Base-by-base conservation (phyloP, 73 alveolate genomes). In the Paramecium biaurelia region DNA sequence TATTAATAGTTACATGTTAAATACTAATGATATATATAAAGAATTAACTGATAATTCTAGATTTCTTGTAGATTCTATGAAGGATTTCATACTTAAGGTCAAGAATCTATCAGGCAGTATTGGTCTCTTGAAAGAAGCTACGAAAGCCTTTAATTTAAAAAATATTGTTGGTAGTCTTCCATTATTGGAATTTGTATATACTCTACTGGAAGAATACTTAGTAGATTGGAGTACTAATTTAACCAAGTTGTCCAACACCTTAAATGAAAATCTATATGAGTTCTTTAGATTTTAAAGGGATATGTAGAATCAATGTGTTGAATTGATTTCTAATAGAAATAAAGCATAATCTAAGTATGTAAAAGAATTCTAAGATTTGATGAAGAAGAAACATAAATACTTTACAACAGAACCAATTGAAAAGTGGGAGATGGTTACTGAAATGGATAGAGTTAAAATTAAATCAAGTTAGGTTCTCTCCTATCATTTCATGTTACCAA, bases 261-360 rank as follows among this genome's bases (percentile, higher is more conserved):
- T 79, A 26, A 79, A 38, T 42, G 90, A 79, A 41, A 79, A 79
- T 79, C 32, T 79, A 10, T 79, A 79, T 79, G 90, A 79, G 28
- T 79, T 79, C 56, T 79, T 79, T 18, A 41, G 90, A 79, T 79
- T 79, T 24, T 47, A 79, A 45, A 79, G 90, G 56, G 90, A 79
- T 45, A 79, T 79, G 90, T 24, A 79, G 15, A 79, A 38, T 45
- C 12, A 47, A 45, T 79, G 90, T 79, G 32, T 23, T 4, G 90
- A 79, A 79, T 47, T 79, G 24, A 79, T 79, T 18, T 38, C 70
- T 1, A 43, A 79, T 24, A 79, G 90, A 47, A 79, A 79, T 43
- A 79, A 79, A 43, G 90, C 90, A 4, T 23, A 79, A 79, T 42
- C 72, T 45, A 43, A 12, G 14, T 79, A 23, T 43, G 0, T n/a